A percentile compares a stretch with the other conserved stretches of the same genome.
Conservation (phyloP, 768 basidiomycete genomes). For the Pleurotus cornucopiae region DNA sequence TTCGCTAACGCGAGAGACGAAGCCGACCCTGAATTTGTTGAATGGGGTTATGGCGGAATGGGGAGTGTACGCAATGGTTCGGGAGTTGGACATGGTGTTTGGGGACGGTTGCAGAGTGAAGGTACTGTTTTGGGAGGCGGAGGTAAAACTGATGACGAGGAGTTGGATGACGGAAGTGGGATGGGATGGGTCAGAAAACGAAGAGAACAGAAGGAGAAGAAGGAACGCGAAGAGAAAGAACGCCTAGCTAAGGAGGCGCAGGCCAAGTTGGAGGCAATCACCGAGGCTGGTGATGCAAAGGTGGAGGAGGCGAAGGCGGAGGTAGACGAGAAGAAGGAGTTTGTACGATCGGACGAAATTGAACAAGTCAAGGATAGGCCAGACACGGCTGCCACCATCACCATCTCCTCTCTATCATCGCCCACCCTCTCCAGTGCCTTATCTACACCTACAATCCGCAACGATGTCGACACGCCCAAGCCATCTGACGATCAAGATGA, state of each 20-base stretch:
- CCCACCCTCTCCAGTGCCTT: neutral
- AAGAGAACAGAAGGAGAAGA: constrained; percentile 52
- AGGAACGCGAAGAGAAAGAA: constrained; percentile 41
- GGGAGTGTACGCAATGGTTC: constrained; percentile 51
- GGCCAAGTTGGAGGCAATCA: constrained; percentile 17
- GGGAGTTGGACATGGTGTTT: constrained; percentile 25
- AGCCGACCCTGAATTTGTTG: constrained; percentile 77
- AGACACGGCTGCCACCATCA: neutral
- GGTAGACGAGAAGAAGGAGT: neutral
- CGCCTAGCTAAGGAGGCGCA: constrained; percentile 29
- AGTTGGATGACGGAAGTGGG: constrained; percentile 81
- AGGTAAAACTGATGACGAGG: constrained; percentile 28
- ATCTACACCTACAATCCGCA: neutral
- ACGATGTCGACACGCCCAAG: neutral
- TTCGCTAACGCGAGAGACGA: constrained; percentile 63
- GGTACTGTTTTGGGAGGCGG: constrained; percentile 13
- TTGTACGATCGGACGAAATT: neutral
- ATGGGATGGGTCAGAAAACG: constrained; percentile 78
- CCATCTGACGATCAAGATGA: constrained; percentile 17
- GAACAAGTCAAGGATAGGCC: constrained; percentile 1
- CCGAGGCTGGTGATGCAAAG: constrained; percentile 11
- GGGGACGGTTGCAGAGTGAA: constrained; percentile 30
- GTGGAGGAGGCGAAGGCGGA: constrained; percentile 8
- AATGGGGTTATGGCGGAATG: constrained; percentile 91
- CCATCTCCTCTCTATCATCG: neutral